Percentiles rank a stretch among this genome's conserved stretches.
These are phyloP conservation scores for Fistulifera pelliculosa DNA, from an alignment of 108 stramenopile species.

Conservation along the genomic window DNA sequence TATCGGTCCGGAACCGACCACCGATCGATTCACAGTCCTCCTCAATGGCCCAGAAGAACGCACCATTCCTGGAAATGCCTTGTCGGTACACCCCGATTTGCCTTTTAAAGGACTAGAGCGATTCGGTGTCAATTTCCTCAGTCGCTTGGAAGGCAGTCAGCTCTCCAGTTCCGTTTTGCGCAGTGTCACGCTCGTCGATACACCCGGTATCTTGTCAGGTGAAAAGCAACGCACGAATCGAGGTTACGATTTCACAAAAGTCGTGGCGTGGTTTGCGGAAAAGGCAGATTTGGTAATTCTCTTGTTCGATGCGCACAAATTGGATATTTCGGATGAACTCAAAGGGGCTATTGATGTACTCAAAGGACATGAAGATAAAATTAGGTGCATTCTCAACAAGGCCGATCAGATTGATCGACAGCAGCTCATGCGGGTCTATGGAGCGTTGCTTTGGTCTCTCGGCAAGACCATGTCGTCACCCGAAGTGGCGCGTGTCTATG, in stretches of 20 bases:
- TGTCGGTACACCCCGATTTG: constrained; percentile 90
- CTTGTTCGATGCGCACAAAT: constrained; percentile 99
- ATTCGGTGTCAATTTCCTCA: constrained; percentile 94
- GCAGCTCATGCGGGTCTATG: constrained; percentile 98
- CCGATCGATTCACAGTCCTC: constrained; percentile 93
- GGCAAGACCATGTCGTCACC: constrained; percentile 94
- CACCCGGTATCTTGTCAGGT: constrained; percentile 95
- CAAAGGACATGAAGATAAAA: constrained; percentile 97
- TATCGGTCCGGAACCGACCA: constrained; percentile 98
- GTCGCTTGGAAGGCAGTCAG: constrained; percentile 90
- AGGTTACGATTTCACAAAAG: constrained; percentile 91
- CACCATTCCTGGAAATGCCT: constrained; percentile 97
- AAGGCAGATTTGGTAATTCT: constrained; percentile 63
- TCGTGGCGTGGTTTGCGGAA: constrained; percentile 95
- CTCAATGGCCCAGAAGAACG: constrained; percentile 95
- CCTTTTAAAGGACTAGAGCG: constrained; percentile 92
- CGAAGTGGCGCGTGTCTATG: constrained; percentile 95
- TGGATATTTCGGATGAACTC: constrained; percentile 99
- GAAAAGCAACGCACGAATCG: constrained; percentile 94
- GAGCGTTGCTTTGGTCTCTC: constrained; percentile 95
- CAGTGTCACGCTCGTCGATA: constrained; percentile 93
- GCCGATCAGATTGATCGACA: constrained; percentile 97
- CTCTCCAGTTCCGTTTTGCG: constrained; percentile 75
- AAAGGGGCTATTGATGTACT: constrained; percentile 92
- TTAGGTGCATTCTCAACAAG: constrained; percentile 99